Conservation (phyloP, 768 basidiomycete species). For the Sporobolomyces roseus region DNA sequence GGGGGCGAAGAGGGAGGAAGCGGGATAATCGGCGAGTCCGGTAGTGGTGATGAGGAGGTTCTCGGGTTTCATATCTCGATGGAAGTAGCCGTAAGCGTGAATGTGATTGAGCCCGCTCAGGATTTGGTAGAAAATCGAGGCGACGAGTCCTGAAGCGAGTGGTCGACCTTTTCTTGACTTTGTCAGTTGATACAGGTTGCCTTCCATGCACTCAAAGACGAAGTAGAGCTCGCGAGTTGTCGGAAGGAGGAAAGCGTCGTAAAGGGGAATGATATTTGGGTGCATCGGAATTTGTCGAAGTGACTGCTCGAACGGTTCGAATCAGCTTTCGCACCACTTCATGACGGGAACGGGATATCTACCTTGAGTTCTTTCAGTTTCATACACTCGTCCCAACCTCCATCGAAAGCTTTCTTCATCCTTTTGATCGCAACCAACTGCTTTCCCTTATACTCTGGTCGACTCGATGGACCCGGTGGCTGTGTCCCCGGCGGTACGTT, state of each 20-base stretch:
- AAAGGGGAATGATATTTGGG: constrained; percentile 95
- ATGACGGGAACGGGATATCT: constrained; percentile 42
- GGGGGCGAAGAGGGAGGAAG: constrained; percentile 66
- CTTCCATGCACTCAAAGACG: constrained; percentile 99
- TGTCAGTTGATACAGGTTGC: constrained; percentile 98
- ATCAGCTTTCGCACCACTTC: background rate
- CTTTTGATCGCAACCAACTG: constrained; percentile 93
- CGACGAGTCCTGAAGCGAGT: constrained; percentile 92
- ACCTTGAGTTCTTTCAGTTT: constrained; percentile 93
- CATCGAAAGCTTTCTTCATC: constrained; percentile 97
- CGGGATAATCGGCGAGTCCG: constrained; percentile 84
- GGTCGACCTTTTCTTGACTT: constrained; percentile 91
- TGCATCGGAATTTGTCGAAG: constrained; percentile 90
- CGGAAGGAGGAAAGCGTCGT: constrained; percentile 98
- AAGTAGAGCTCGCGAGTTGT: constrained; percentile 94
- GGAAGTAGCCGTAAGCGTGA: constrained; percentile 88
- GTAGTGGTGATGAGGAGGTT: constrained; percentile 98
- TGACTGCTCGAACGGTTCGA: constrained; percentile 58
- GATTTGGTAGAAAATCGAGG: constrained; percentile 90
- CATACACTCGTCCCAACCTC: constrained; percentile 96
- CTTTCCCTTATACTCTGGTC: constrained; percentile 91
- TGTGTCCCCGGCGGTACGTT: constrained; percentile 42
- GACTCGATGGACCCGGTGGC: constrained; percentile 43
- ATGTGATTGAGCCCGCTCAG: constrained; percentile 87
- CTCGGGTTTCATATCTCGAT: constrained; percentile 99